Conservation (phyloP, 257 asterid species). For the Verbena officinalis region DNA sequence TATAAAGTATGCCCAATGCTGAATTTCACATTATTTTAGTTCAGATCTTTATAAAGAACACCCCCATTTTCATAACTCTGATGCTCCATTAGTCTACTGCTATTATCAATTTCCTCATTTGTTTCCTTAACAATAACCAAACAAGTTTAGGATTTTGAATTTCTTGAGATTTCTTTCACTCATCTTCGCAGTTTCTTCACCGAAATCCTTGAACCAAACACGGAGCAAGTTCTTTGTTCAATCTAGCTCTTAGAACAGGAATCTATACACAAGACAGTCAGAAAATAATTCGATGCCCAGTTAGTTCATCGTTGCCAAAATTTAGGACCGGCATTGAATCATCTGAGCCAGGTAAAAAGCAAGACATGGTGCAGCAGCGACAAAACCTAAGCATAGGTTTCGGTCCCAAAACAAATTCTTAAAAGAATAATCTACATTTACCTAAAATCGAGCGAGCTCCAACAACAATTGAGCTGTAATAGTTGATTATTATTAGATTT, state of each 20-base stretch:
- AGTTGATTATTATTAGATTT: not conserved
- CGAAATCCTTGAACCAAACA: no score
- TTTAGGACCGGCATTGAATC: not conserved
- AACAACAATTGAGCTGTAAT: not conserved
- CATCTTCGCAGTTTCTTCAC: not conserved
- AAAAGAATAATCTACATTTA: not conserved
- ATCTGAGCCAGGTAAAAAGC: not conserved
- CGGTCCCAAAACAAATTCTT: not conserved
- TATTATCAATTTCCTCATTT: no score
- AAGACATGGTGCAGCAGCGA: not conserved
- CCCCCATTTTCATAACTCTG: no score
- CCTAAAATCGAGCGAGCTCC: not conserved
- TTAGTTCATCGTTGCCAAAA: constrained; percentile 3
- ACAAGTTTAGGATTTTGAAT: no score
- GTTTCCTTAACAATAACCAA: no score
- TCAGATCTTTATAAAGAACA: no score
- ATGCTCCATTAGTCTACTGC: no score
- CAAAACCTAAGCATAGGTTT: constrained; percentile 5
- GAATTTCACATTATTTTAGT: no score
- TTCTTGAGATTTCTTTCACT: not conserved
- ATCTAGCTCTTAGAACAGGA: not conserved
- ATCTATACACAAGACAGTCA: not conserved
- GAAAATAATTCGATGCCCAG: not conserved
- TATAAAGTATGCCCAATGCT: no score
- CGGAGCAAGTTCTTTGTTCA: no score